Evolutionary conservation across 345 rosid species (phyloP).

Genomic region (Clarkia xantiana): DNA sequence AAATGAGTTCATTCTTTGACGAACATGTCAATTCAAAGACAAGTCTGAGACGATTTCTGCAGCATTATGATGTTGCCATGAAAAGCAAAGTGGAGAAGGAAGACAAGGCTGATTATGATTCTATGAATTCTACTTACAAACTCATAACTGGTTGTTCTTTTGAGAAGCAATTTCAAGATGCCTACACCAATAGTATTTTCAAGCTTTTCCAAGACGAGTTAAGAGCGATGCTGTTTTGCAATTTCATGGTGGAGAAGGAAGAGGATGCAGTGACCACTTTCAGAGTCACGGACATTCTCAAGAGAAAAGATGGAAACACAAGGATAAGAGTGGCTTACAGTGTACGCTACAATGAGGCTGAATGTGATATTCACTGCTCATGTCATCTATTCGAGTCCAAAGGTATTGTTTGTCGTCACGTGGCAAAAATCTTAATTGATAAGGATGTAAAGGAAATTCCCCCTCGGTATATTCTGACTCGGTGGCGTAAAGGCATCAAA

Average conservation of each 20-base stretch:
- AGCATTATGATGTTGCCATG: constrained; percentile 29
- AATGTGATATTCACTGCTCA: constrained; percentile 27
- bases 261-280: constrained; percentile 18
- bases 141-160: constrained; percentile 25
- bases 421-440: constrained; percentile 24
- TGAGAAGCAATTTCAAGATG: constrained; percentile 34
- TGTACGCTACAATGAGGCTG: constrained; percentile 29
- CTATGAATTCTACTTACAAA: constrained; percentile 19
- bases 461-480: constrained; percentile 28
- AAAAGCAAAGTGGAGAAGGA: constrained; percentile 27
- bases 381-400: constrained; percentile 33
- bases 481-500: constrained; percentile 43
- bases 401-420: constrained; percentile 37
- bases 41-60: constrained; percentile 30
- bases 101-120: constrained; percentile 30
- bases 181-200: constrained; percentile 37
- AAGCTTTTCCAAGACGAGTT: constrained; percentile 30
- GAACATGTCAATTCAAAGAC: constrained; percentile 24
- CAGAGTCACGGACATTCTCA: constrained; percentile 29
- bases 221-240: constrained; percentile 32
- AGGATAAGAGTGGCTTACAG: constrained; percentile 20
- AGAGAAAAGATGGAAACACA: constrained; percentile 18
- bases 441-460: constrained; percentile 45
- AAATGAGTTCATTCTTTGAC: constrained; percentile 17
- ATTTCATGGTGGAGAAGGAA: constrained; percentile 15